Evolutionary conservation across 1,284 basidiomycete genomes (phyloP).

Genomic region (Megacollybia platyphylla): DNA sequence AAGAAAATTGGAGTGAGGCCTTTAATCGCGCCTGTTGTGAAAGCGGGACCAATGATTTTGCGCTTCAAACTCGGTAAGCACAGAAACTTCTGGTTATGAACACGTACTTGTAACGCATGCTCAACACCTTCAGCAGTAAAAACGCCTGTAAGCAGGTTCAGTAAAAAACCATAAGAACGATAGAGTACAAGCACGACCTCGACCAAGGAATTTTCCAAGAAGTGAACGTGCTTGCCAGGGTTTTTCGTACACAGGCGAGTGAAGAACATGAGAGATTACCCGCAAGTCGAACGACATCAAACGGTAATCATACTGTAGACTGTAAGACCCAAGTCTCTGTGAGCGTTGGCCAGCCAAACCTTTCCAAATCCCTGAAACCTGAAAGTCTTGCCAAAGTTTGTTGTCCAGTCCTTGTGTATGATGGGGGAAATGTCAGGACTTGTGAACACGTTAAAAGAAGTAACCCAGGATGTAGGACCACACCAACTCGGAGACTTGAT

Average conservation of each 20-base stretch:
- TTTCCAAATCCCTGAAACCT: conserved; percentile 38
- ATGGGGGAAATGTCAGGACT: conserved; percentile 23
- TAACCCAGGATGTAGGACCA: neutral
- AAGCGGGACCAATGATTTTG: conserved; percentile 33
- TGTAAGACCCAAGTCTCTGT: conserved; percentile 1
- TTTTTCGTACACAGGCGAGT: conserved; percentile 34
- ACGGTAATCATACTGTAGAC: conserved; percentile 35
- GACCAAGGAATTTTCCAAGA: conserved; percentile 33
- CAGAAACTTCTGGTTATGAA: no score
- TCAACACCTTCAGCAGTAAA: conserved; percentile 36
- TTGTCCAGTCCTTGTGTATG: conserved; percentile 29
- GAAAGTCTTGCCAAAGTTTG: conserved; percentile 32
- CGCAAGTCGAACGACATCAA: conserved; percentile 39
- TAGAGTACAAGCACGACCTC: conserved; percentile 14
- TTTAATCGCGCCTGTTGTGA: conserved; percentile 27
- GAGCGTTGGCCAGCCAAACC: conserved; percentile 13
- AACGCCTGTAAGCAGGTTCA: conserved; percentile 20
- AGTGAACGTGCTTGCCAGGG: conserved; percentile 40
- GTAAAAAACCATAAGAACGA: neutral
- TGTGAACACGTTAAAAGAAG: neutral
- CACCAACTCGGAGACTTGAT: conserved; percentile 30
- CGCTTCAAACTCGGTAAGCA: conserved; percentile 14
- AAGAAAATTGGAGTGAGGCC: conserved; percentile 29
- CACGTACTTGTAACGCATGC: conserved; percentile 25
- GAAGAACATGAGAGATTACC: conserved; percentile 33